phyloP scores from a whole-genome alignment of 805 yeast species.

The Dipodascopsis tothii region DNA sequence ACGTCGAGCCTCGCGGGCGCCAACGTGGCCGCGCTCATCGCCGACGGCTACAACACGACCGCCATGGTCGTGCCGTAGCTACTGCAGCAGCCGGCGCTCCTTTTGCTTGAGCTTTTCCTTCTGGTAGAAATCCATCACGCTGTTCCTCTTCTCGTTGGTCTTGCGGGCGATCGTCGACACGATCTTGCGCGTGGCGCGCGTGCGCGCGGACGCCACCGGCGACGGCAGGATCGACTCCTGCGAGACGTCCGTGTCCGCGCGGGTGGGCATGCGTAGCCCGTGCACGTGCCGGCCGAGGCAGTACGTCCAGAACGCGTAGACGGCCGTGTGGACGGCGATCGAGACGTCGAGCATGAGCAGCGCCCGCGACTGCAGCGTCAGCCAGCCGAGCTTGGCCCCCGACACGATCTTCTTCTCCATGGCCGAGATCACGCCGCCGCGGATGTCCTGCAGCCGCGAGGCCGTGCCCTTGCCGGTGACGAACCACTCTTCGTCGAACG shows the following conservation, averaged over 20 bases:
- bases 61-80: conserved; percentile 10
- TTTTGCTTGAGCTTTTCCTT: background rate
- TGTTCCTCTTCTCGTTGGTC: background rate
- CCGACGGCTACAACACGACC: conserved; percentile 11
- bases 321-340: conserved; percentile 16
- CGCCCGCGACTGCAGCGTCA: conserved; percentile 8
- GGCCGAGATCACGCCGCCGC: conserved; percentile 2
- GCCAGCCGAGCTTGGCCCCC: conserved; percentile 15
- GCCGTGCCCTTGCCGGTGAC: conserved; percentile 7
- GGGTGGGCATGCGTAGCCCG: too few relatives aligned
- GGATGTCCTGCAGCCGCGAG: background rate
- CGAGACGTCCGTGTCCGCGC: too few relatives aligned
- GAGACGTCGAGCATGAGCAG: conserved; percentile 18
- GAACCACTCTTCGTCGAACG: conserved; percentile 13
- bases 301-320: conserved; percentile 12
- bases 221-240: too few relatives aligned
- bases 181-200: background rate
- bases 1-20: conserved; percentile 46
- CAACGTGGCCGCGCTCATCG: conserved; percentile 41
- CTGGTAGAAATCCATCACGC: background rate
- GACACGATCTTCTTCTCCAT: conserved; percentile 6
- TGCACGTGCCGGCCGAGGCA: too few relatives aligned
- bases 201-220: too few relatives aligned
- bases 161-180: background rate
- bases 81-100: background rate